Evolutionary conservation across 176 grass and related monocot species (phyloP).

Genomic region (Oryza longistaminata): DNA sequence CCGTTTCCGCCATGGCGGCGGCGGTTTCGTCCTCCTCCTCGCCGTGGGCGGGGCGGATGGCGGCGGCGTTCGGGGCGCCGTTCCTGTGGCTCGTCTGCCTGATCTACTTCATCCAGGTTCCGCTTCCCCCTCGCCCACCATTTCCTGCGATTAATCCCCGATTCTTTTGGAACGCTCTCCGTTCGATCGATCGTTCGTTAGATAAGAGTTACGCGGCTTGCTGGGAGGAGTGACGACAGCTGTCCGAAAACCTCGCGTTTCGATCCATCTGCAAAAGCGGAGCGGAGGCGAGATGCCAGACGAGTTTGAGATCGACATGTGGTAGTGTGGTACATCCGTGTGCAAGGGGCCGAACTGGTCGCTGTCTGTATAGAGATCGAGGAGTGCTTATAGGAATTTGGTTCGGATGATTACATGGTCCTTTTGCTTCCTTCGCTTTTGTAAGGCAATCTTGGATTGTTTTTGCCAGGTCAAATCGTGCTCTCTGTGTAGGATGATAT

Average conservation of each 20-base stretch:
- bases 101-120: conserved; percentile 90
- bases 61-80: conserved; percentile 49
- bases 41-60: conserved; percentile 57
- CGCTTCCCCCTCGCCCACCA: background rate
- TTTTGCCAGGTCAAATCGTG: background rate
- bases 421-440: background rate
- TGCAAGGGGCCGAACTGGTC: conserved; percentile 14
- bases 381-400: background rate
- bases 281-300: background rate
- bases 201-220: background rate
- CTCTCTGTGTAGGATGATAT: background rate
- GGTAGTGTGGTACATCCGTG: background rate
- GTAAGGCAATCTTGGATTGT: background rate
- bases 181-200: background rate
- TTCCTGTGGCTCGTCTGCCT: conserved; percentile 72
- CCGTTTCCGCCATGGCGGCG: conserved; percentile 32
- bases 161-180: background rate
- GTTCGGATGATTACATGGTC: background rate
- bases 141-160: background rate
- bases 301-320: background rate
- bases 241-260: background rate
- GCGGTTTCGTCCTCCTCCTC: background rate
- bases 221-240: background rate
- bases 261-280: background rate
- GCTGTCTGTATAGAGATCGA: background rate